A percentile compares a stretch with the other conserved stretches of the same genome.
phyloP scores from a whole-genome alignment of 179 eudicot species.

The Sideroxylon spinosum region DNA sequence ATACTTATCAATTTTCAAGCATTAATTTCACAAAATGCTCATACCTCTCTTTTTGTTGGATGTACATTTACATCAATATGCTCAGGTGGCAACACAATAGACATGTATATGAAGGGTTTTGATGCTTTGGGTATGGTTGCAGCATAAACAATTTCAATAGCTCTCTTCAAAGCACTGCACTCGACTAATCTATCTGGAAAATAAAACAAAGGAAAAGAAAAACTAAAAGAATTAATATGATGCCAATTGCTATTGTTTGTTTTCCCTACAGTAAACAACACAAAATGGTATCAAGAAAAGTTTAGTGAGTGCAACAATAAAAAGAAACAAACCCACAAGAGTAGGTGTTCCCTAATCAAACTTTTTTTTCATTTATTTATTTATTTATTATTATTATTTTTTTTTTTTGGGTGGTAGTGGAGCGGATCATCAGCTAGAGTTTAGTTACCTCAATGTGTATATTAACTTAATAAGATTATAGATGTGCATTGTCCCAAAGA shows the following conservation, averaged over 20 bases:
- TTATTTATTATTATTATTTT: too few relatives aligned
- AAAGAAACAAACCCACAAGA: neutral
- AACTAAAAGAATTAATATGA: slow-evolving; percentile 5
- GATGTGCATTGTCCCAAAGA: too few relatives aligned
- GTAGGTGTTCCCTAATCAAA: neutral
- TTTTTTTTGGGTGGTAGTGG: neutral
- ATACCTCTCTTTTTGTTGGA: slow-evolving; percentile 98
- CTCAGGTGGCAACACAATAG: slow-evolving; percentile 75
- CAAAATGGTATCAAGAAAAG: slow-evolving; percentile 3
- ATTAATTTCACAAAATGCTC: neutral
- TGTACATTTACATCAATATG: slow-evolving; percentile 97
- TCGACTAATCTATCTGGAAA: slow-evolving; percentile 86
- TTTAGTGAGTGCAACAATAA: neutral
- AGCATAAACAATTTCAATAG: slow-evolving; percentile 90
- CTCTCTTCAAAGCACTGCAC: slow-evolving; percentile 87
- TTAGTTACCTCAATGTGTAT: too few relatives aligned
- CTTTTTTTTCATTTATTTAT: neutral
- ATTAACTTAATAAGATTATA: too few relatives aligned
- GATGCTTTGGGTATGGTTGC: slow-evolving; percentile 97
- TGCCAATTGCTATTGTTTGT: neutral
- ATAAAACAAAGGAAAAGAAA: slow-evolving; percentile 6
- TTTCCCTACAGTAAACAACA: neutral
- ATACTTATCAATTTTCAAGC: neutral
- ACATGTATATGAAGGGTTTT: slow-evolving; percentile 95
- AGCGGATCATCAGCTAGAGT: too few relatives aligned